Base-by-base conservation (phyloP, 441 rosid species). In the Cnidoscolus chayamansa region DNA sequence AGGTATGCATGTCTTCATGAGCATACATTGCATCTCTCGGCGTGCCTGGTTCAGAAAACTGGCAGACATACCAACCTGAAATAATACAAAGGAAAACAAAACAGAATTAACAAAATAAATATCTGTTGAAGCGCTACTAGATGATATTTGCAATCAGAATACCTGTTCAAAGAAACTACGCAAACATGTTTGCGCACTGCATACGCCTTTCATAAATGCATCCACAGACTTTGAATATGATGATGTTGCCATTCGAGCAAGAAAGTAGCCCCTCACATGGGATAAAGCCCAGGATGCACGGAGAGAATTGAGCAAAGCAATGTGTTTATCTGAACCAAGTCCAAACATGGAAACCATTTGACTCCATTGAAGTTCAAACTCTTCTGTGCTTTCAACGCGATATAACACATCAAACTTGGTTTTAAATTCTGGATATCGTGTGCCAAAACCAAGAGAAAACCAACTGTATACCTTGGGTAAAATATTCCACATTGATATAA, bases 81-180 rank as follows among this genome's bases (percentile, higher is more conserved):
- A 70, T 57, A 35, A 72, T 57, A 56, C 16, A 74, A 40, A 74
- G 68, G 54, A 61, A 59, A 82, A 63, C 61, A 72, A 70, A 67
- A 72, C 12, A 58, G 51, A 64, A 32, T 16, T 55, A 40, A 72
- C 67, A 62, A 70, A 68, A 73, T 32, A 55, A 69, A n/a, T 43
- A 45, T 43, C 12, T 30, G 56, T 32, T 4, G 32, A 59, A 30
- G 48, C 25, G 45, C 16, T 4, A 1, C 45, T n/a, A 58, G 45
- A 47, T 7, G 12, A 32, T 25, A 59, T 31, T 5, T 31, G 58
- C 10, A n/a, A 57, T 19, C 49, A 15, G 74, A 79, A 74, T 80
- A 91, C 97, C 96, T 90, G 93, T 76, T 88, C 92, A 72, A 94
- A 88, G 77, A 91, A 89, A 57, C 70, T 65, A 66, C 84, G 94